Conservation (phyloP, 805 yeast species). For the Hanseniaspora pseudoguilliermondii region DNA sequence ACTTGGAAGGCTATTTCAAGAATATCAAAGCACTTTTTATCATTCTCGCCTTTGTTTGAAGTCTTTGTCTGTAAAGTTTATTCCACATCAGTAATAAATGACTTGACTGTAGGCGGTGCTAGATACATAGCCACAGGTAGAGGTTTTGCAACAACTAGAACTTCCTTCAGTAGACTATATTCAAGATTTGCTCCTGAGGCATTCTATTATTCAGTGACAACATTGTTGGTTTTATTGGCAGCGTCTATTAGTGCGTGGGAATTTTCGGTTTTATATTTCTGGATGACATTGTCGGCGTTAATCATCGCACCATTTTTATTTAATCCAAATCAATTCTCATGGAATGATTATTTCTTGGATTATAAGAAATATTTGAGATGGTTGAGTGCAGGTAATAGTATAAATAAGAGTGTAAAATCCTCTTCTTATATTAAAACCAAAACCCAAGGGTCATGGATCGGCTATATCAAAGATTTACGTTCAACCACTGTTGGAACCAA, state of each 20-base stretch:
- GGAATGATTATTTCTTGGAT: conserved; percentile 92
- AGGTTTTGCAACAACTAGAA: conserved; percentile 74
- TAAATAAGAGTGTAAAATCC: conserved; percentile 5
- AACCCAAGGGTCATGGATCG: conserved; percentile 31
- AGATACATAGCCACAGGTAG: conserved; percentile 77
- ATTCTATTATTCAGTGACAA: conserved; percentile 72
- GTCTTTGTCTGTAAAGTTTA: conserved; percentile 72
- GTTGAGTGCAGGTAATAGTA: conserved; percentile 46
- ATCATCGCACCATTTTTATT: conserved; percentile 85
- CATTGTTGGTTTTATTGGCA: conserved; percentile 54
- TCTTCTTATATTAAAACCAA: neutral
- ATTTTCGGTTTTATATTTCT: conserved; percentile 89
- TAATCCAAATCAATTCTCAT: conserved; percentile 95
- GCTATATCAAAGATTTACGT: conserved; percentile 38
- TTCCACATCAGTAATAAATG: conserved; percentile 56
- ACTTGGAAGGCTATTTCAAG: conserved; percentile 61
- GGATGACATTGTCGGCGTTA: conserved; percentile 86
- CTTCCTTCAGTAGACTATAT: conserved; percentile 60
- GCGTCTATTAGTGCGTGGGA: conserved; percentile 79
- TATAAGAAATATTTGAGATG: conserved; percentile 87
- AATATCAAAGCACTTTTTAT: conserved; percentile 53
- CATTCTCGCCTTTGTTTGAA: conserved; percentile 70
- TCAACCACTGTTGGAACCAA: conserved; percentile 48
- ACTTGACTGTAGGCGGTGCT: conserved; percentile 74
- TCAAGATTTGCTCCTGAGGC: conserved; percentile 72